A percentile compares a stretch with the other conserved stretches of the same genome.
Evolutionary conservation across 202 grass and related monocot species (phyloP).

Genomic region (Bolboschoenoplectus hybrid): DNA sequence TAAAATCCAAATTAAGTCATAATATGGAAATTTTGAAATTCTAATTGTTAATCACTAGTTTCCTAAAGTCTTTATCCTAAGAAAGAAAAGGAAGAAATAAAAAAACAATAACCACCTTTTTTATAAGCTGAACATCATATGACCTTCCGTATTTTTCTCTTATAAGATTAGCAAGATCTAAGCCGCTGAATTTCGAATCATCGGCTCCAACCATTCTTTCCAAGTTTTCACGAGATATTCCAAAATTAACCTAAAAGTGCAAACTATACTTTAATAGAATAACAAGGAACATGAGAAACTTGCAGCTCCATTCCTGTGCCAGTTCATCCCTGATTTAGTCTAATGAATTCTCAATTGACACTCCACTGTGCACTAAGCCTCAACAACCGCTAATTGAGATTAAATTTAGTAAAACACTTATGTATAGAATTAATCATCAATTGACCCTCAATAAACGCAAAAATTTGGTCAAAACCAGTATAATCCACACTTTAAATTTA

Average conservation of each 20-base stretch:
- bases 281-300: neutral
- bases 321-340: neutral
- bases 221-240: constrained; percentile 63
- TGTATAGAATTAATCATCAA: neutral
- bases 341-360: neutral
- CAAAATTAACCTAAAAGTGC: constrained; percentile 39
- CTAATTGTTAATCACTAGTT: neutral
- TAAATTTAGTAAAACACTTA: neutral
- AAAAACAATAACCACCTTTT: constrained; percentile 50
- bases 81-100: neutral
- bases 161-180: constrained; percentile 87
- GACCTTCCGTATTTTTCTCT: constrained; percentile 88
- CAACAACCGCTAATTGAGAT: neutral
- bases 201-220: constrained; percentile 63
- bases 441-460: neutral
- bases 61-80: neutral
- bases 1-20: neutral
- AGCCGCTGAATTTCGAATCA: constrained; percentile 63
- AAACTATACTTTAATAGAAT: neutral
- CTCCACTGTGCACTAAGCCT: neutral
- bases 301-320: neutral
- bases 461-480: neutral
- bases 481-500: neutral
- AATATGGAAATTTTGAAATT: neutral
- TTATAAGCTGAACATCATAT: constrained; percentile 91